A percentile compares a stretch with the other conserved stretches of the same genome.
These are phyloP conservation scores for Firmiana major DNA, from an alignment of 345 rosid species.

Conservation along the genomic window DNA sequence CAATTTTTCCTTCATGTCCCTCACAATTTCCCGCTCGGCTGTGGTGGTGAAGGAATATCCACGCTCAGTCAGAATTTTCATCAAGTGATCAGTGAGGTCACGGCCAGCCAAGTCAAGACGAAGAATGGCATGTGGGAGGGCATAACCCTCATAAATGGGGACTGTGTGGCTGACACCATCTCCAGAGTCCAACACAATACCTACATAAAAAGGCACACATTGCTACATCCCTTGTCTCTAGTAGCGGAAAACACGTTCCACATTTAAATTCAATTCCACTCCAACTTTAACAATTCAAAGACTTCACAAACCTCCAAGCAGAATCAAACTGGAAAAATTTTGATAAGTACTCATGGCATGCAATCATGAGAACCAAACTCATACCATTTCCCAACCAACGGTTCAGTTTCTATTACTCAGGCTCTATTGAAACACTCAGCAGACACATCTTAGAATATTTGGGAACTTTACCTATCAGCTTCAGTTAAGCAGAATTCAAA, in stretches of 20 bases:
- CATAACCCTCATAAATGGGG: slow-evolving; percentile 88
- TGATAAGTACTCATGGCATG: background rate
- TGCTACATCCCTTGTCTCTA: background rate
- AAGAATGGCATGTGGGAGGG: slow-evolving; percentile 87
- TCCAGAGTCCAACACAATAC: slow-evolving; percentile 93
- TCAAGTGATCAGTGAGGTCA: slow-evolving; percentile 76
- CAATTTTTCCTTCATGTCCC: slow-evolving; percentile 94
- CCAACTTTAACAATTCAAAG: background rate
- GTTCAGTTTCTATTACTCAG: background rate
- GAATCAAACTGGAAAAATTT: background rate
- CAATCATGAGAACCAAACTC: background rate
- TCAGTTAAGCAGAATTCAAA: background rate
- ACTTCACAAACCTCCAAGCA: background rate
- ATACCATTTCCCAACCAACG: background rate
- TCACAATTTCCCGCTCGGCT: slow-evolving; percentile 93
- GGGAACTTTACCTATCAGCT: background rate
- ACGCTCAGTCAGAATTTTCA: slow-evolving; percentile 93
- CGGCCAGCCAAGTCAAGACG: slow-evolving; percentile 94
- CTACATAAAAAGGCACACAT: slow-evolving; percentile 24
- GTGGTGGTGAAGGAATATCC: slow-evolving; percentile 96
- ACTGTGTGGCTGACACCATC: slow-evolving; percentile 97
- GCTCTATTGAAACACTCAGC: background rate
- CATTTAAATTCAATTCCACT: background rate
- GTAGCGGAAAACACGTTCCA: background rate
- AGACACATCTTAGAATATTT: background rate